These are phyloP conservation scores for Hordeum marinum DNA, from an alignment of 176 grass and related monocot species.

Conservation along the genomic window DNA sequence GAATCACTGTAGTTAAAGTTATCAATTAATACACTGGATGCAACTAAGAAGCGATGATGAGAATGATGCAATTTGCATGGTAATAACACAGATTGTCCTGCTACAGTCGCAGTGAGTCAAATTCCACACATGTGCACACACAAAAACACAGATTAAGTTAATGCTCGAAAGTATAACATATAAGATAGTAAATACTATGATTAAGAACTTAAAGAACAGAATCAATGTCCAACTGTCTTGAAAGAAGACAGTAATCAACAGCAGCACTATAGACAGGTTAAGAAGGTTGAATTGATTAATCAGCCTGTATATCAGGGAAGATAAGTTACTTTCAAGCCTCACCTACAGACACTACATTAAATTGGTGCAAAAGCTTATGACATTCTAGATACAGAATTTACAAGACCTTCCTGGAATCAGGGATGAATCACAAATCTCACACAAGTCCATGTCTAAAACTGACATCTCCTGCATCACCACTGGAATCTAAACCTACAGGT, in stretches of 20 bases:
- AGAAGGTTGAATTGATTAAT: conserved; percentile 33
- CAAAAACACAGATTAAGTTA: not conserved
- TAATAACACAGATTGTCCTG: not conserved
- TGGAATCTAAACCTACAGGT: conserved; percentile 74
- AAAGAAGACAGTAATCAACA: conserved; percentile 25
- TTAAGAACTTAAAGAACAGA: conserved; percentile 4
- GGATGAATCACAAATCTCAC: conserved; percentile 40
- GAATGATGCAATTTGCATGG: not conserved
- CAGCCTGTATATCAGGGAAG: conserved; percentile 38
- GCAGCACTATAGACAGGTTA: conserved; percentile 26
- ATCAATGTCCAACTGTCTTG: not conserved
- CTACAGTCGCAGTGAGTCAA: not conserved
- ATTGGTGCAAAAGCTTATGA: conserved; percentile 39
- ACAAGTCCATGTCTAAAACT: conserved; percentile 73
- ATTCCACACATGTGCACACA: not conserved
- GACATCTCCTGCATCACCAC: conserved; percentile 49
- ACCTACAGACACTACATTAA: conserved; percentile 41
- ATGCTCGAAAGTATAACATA: not conserved
- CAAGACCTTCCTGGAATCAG: conserved; percentile 44
- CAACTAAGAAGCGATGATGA: conserved; percentile 1
- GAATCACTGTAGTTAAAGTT: not conserved
- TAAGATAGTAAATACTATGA: not conserved
- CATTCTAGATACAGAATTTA: conserved; percentile 89
- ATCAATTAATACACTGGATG: not conserved
- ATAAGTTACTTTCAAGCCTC: conserved; percentile 38